Evolutionary conservation across 441 rosid genomes (phyloP), one percentile per base, ranked within the genome.

Genomic region (Gossypium davidsonii): DNA sequence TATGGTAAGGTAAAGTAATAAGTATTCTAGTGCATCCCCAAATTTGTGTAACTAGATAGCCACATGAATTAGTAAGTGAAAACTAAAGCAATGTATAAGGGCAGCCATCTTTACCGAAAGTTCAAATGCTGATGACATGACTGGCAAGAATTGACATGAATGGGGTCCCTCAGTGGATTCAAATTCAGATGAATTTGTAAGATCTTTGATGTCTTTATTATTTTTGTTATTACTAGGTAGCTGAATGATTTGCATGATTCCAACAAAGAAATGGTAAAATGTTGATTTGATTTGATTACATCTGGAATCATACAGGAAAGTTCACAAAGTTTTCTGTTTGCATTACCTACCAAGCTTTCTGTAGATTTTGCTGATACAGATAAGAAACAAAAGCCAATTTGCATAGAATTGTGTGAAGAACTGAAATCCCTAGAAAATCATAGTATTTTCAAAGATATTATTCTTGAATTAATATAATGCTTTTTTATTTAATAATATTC

Each of bases 101-200:
- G 31, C 28, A 49, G n/a, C 25, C 15, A 48, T 48, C 7, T 67
- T 67, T 48, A 48, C 4, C 15, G 15, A 67, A 26, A 3, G 34
- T 49, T 67, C 10, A 49, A 26, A 59, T 31, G 25, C 31, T 56
- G 26, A 49, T 49, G 60, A 74, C 61, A 57, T 69, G 71, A 72
- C 68, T 67, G 48, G 57, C 48, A 44, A 46, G 64, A 79, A 61
- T 67, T 71, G 73, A 63, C 71, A 42, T 42, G 49, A 34, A 76
- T 59, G 42, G 72, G 77, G 72, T 18, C 72, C 76, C 78, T 74
- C 17, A 0, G 46, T 34, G 68, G 76, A 71, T 59, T 26, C 63
- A 61, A 26, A 59, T 70, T 55, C 52, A 59, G 73, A n/a, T 57
- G 56, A 75, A 69, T 77, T 42, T 61, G 42, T 48, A 60, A 49